These are phyloP conservation scores for Fusarium circinatum DNA, from an alignment of 2,329 filamentous ascomycete species.

Conservation along the genomic window DNA sequence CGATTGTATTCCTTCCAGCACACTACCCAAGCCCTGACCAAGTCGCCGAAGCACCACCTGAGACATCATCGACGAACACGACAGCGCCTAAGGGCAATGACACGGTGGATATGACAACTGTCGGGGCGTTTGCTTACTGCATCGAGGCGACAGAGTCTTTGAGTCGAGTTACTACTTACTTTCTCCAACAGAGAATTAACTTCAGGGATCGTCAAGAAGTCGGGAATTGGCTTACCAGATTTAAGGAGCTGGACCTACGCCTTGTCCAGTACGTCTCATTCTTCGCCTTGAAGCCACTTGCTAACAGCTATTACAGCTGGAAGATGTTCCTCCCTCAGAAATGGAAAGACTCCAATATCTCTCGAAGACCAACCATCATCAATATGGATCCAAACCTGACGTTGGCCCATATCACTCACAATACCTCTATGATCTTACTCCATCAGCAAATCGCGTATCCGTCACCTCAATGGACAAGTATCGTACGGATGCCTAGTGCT, in stretches of 20 bases:
- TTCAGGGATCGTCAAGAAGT: constrained; percentile 52
- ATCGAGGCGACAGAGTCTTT: constrained; percentile 60
- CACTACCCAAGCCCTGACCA: constrained; percentile 44
- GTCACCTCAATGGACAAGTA: constrained; percentile 40
- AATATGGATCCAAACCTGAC: constrained; percentile 62
- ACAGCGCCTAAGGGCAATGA: not conserved
- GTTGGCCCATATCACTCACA: constrained; percentile 60
- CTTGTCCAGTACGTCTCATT: constrained; percentile 51
- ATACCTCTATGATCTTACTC: constrained; percentile 60
- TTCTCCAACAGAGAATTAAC: constrained; percentile 56
- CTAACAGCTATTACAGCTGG: constrained; percentile 41
- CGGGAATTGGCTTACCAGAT: constrained; percentile 56
- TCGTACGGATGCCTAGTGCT: constrained; percentile 51
- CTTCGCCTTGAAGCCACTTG: accelerated
- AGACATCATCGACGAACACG: constrained; percentile 1
- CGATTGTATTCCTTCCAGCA: constrained; percentile 51
- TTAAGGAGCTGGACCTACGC: constrained; percentile 59
- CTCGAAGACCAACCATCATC: constrained; percentile 36
- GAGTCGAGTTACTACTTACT: constrained; percentile 56
- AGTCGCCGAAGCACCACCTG: constrained; percentile 10
- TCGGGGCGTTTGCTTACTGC: constrained; percentile 59
- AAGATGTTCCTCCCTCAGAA: constrained; percentile 45
- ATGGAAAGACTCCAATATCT: constrained; percentile 51
- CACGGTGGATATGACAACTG: constrained; percentile 48
- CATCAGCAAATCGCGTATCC: constrained; percentile 61